A percentile compares a stretch with the other conserved stretches of the same genome.
Conservation (phyloP, 2,329 filamentous ascomycete species). For the Arthrobotrys entomopaga region DNA sequence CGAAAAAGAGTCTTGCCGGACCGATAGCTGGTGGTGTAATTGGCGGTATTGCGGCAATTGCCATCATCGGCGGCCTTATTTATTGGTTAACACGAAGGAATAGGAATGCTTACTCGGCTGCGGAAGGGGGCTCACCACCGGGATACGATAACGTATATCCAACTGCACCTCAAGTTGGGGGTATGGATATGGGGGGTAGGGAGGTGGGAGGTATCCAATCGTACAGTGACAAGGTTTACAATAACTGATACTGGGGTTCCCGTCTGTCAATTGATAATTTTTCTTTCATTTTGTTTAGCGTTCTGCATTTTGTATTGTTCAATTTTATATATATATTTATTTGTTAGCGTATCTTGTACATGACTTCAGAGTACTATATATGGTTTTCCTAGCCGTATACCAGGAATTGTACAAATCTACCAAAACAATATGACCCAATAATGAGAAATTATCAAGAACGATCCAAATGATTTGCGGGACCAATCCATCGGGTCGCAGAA, state of each 20-base stretch:
- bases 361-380: no score
- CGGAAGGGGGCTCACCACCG: constrained; percentile 17
- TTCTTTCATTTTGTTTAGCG: not conserved
- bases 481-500: no score
- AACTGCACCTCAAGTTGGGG: constrained; percentile 7
- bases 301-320: not conserved
- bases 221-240: constrained; percentile 24
- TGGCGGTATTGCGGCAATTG: constrained; percentile 42
- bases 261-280: no score
- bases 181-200: constrained; percentile 27
- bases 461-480: no score
- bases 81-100: constrained; percentile 35
- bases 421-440: no score
- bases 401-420: no score
- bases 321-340: no score
- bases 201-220: constrained; percentile 43
- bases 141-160: constrained; percentile 18
- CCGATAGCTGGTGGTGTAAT: constrained; percentile 43
- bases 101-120: constrained; percentile 9
- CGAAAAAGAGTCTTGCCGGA: constrained; percentile 21
- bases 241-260: no score
- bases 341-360: no score
- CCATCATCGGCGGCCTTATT: constrained; percentile 9
- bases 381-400: no score
- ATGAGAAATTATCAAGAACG: no score